Evolutionary conservation across 768 basidiomycete species (phyloP).

Genomic region (Neoboletus magnificus): DNA sequence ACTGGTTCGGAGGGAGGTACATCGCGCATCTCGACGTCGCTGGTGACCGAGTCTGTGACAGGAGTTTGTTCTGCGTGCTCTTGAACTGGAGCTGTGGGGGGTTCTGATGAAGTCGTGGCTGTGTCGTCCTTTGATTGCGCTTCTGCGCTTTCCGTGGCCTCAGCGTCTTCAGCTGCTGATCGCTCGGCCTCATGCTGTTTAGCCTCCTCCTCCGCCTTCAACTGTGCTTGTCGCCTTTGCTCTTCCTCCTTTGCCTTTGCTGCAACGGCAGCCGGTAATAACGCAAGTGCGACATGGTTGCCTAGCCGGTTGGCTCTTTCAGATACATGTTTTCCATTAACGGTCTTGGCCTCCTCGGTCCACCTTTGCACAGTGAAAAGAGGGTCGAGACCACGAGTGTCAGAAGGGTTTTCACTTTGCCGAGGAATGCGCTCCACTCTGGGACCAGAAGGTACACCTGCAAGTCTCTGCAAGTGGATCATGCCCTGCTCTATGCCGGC

Average conservation of each 20-base stretch:
- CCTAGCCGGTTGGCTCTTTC: constrained; percentile 64
- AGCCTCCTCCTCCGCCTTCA: constrained; percentile 49
- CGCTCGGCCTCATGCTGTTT: constrained; percentile 39
- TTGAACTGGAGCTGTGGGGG: constrained; percentile 3
- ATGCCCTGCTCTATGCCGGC: constrained; percentile 57
- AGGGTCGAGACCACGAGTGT: constrained; percentile 60
- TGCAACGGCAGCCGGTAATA: constrained; percentile 79
- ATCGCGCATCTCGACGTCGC: constrained; percentile 55
- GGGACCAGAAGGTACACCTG: constrained; percentile 49
- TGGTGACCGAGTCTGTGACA: constrained; percentile 32
- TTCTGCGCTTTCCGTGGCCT: constrained; percentile 31
- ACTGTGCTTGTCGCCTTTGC: constrained; percentile 42
- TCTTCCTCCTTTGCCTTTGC: constrained; percentile 44
- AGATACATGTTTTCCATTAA: constrained; percentile 70
- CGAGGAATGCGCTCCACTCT: constrained; percentile 56
- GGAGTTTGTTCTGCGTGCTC: constrained; percentile 16
- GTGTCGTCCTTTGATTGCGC: constrained; percentile 13
- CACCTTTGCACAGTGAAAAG: constrained; percentile 82
- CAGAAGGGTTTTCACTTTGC: constrained; percentile 44
- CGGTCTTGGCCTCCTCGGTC: constrained; percentile 82
- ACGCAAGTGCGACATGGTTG: constrained; percentile 67
- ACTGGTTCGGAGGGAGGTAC: constrained; percentile 20
- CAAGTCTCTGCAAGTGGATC: constrained; percentile 45
- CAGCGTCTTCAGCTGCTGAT: constrained; percentile 30
- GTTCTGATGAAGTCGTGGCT: constrained; percentile 10